Evolutionary conservation across 2,329 filamentous ascomycete genomes (phyloP).

Genomic region (Dactylonectria estremocensis): DNA sequence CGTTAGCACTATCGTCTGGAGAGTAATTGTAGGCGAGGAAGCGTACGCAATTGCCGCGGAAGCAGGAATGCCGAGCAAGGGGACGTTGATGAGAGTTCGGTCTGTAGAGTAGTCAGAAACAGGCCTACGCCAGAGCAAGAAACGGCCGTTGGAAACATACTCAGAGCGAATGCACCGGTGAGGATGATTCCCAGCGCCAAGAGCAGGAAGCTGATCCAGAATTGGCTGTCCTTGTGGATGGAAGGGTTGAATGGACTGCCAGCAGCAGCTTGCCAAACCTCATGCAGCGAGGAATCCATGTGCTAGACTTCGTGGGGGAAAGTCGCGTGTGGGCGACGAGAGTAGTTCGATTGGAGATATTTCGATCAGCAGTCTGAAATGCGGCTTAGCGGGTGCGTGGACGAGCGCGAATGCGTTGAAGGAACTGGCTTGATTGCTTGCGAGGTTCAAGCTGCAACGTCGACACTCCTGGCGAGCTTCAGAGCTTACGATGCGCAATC

Average conservation of each 20-base stretch:
- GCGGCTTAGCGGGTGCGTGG: slow-evolving; percentile 18
- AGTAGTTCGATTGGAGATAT: not conserved
- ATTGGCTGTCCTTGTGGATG: slow-evolving; percentile 87
- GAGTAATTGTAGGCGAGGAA: not conserved
- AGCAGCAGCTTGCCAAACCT: slow-evolving; percentile 94
- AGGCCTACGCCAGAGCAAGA: not conserved
- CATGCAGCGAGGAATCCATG: slow-evolving; percentile 87
- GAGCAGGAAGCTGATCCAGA: slow-evolving; percentile 83
- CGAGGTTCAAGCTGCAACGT: slow-evolving; percentile 38
- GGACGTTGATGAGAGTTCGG: slow-evolving; percentile 83
- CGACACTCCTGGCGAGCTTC: slow-evolving; percentile 45
- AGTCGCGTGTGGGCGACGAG: not conserved
- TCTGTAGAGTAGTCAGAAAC: slow-evolving; percentile 68
- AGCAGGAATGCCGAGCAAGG: slow-evolving; percentile 86
- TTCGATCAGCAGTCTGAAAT: not conserved
- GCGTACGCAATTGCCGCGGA: slow-evolving; percentile 91
- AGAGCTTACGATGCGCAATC: slow-evolving; percentile 51
- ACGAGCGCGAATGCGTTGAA: slow-evolving; percentile 10
- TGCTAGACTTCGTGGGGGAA: slow-evolving; percentile 50
- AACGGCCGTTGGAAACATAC: slow-evolving; percentile 65
- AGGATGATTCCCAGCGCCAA: slow-evolving; percentile 80
- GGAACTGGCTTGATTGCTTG: slow-evolving; percentile 30
- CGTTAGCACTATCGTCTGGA: slow-evolving; percentile 38
- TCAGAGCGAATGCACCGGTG: slow-evolving; percentile 86
- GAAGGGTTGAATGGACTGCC: slow-evolving; percentile 86